Evolutionary conservation across 495 filamentous ascomycete species (phyloP), one percentile per base, ranked within the genome.

Genomic region (Penicillium maclennaniae): DNA sequence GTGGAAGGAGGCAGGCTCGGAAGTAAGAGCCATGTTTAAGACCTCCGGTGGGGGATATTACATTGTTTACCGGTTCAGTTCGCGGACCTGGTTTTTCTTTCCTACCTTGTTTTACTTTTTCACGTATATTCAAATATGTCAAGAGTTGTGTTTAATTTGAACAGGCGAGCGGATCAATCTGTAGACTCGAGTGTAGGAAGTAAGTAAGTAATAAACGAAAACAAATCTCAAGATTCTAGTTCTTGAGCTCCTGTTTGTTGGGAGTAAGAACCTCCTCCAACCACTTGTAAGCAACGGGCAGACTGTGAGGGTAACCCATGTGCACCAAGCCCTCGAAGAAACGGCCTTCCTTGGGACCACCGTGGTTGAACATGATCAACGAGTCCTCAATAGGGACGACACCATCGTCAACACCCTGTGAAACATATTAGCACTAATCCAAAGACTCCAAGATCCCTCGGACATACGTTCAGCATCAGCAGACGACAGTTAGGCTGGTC

Each of bases 321-420:
- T 87, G 83, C 45, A 84, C 66, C 16, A 79, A 73, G 0, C 77
- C 78, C 5, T 75, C 62, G 58, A 84, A 84, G 70, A 87, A 85
- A 66, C 83, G 69, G 40, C 77, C 86, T 66, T 91, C 88, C 73
- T 91, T 92, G 26, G 84, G 82, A 49, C 77, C 76, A 12, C 87
- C 87, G 54, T 89, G 80, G 62, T 87, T 83, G 51, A 88, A 77
- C 15, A 82, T 71, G 57, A 83, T 69, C 63, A 81, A 82, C 53
- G 77, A 90, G 64, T 91, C 87, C 58, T 91, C 87, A 51, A 91
- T 87, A 0, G 88, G 88, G 69, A 88, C 87, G 43, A 91, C 75
- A 7, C 85, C 87, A 54, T 89, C 87, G 31, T 80, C 72, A 8
- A 79, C 81, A 12, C 87, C 86, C 80, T 87, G 27, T 25, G n/a